A percentile compares a stretch with the other conserved stretches of the same genome.
phyloP scores from a whole-genome alignment of 768 basidiomycete genomes.

The Obba rivulosa region DNA sequence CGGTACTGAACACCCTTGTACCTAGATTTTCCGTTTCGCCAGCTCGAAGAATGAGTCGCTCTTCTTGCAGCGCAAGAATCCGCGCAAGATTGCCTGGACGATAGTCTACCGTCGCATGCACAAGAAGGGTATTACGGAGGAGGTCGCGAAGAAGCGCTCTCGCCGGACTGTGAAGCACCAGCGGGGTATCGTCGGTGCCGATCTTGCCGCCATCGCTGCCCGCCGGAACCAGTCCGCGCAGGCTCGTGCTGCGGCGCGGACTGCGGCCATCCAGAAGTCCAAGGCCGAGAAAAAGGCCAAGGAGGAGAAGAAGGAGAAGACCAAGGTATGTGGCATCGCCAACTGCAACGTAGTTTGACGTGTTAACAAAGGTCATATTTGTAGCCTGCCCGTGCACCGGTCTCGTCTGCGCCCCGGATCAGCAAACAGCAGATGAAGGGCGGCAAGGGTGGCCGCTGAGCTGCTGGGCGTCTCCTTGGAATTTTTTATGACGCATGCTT shows the following conservation, averaged over 20 bases:
- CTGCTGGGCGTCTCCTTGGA: conserved; percentile 5
- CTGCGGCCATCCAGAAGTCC: conserved; percentile 87
- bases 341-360: background rate
- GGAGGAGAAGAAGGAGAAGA: conserved; percentile 75
- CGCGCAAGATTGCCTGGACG: conserved; percentile 99
- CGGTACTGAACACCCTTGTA: background rate
- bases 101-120: conserved; percentile 92
- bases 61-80: conserved; percentile 99
- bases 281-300: conserved; percentile 97
- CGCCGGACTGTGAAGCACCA: conserved; percentile 96
- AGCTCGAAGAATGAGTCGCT: conserved; percentile 91
- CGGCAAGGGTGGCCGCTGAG: conserved; percentile 70
- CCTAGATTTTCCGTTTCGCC: conserved; percentile 92
- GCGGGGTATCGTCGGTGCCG: conserved; percentile 97
- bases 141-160: conserved; percentile 97
- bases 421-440: conserved; percentile 98
- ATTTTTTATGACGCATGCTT: conserved; percentile 20
- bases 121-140: conserved; percentile 99
- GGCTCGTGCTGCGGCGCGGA: conserved; percentile 72
- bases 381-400: conserved; percentile 53
- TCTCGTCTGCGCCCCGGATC: conserved; percentile 69
- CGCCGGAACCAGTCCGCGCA: conserved; percentile 90
- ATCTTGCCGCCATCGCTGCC: conserved; percentile 86
- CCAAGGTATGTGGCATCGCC: conserved; percentile 48
- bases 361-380: background rate